Percentiles rank a stretch among this genome's conserved stretches.
These are phyloP conservation scores for Boletales sp. DNA, from an alignment of 768 basidiomycete species.

Conservation along the genomic window DNA sequence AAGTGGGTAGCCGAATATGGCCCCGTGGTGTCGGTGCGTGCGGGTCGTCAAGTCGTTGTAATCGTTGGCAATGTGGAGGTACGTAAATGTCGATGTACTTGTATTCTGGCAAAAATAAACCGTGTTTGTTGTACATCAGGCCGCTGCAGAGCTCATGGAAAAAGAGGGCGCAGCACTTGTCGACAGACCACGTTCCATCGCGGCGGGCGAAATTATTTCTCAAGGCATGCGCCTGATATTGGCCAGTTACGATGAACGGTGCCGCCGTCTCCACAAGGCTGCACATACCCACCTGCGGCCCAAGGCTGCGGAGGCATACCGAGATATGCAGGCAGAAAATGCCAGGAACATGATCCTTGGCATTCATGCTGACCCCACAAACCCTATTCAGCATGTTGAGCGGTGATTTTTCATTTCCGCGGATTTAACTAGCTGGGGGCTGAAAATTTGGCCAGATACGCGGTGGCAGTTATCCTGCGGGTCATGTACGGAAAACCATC, in stretches of 20 bases:
- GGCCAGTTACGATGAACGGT: constrained; percentile 43
- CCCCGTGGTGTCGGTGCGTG: constrained; percentile 21
- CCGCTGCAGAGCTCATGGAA: constrained; percentile 58
- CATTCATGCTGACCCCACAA: constrained; percentile 13
- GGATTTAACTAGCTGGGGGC: not conserved
- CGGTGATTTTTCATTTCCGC: constrained; percentile 3
- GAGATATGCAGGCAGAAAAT: constrained; percentile 39
- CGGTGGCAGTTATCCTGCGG: constrained; percentile 18
- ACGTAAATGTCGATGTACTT: not conserved
- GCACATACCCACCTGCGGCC: constrained; percentile 53
- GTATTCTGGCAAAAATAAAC: no score
- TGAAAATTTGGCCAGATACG: constrained; percentile 14
- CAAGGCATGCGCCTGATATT: constrained; percentile 53
- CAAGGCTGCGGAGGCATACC: constrained; percentile 42
- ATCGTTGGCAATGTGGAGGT: constrained; percentile 3
- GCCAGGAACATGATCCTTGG: constrained; percentile 16
- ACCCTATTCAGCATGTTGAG: constrained; percentile 8
- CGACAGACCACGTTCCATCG: constrained; percentile 48
- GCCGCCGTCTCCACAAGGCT: constrained; percentile 53
- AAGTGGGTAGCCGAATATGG: constrained; percentile 1
- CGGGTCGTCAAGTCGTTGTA: constrained; percentile 11
- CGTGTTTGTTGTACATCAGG: constrained; percentile 40
- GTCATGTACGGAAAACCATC: constrained; percentile 26
- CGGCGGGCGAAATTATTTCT: constrained; percentile 52
- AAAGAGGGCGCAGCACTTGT: constrained; percentile 48